phyloP scores from a whole-genome alignment of 441 rosid species.

The Breynia disticha region DNA sequence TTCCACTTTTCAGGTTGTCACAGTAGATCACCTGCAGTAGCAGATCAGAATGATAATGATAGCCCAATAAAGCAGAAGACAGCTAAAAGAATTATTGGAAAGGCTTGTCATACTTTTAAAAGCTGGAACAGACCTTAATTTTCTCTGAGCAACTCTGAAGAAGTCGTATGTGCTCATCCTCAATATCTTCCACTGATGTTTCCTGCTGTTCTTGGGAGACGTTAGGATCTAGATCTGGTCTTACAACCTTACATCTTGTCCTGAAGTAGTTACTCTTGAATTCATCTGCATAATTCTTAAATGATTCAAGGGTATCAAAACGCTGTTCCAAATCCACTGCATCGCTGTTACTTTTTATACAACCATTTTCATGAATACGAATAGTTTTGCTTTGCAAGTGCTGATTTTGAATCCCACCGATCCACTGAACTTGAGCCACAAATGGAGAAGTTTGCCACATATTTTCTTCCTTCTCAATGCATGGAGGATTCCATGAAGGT shows the following conservation, averaged over 20 bases:
- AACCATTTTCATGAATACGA: conserved; percentile 12
- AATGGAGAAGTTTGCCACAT: conserved; percentile 42
- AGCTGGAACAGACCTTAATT: conserved; percentile 40
- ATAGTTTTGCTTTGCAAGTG: conserved; percentile 16
- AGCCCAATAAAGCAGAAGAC: neutral
- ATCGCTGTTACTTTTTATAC: conserved; percentile 13
- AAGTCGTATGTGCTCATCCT: conserved; percentile 49
- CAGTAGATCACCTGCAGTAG: conserved; percentile 49
- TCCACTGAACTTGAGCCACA: conserved; percentile 32
- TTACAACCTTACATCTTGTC: conserved; percentile 12
- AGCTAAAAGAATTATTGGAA: conserved; percentile 4
- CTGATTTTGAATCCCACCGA: conserved; percentile 32
- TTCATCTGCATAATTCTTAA: conserved; percentile 42
- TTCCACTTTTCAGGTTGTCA: conserved; percentile 31
- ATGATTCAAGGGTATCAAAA: conserved; percentile 33
- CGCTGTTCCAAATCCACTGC: conserved; percentile 16
- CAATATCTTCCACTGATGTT: conserved; percentile 36
- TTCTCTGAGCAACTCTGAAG: conserved; percentile 44
- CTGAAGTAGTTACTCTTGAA: conserved; percentile 34
- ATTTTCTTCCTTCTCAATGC: conserved; percentile 32
- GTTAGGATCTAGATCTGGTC: conserved; percentile 16
- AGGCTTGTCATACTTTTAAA: conserved; percentile 1
- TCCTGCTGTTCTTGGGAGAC: conserved; percentile 19
- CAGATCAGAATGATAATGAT: conserved; percentile 10
- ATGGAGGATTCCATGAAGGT: conserved; percentile 57